Base-by-base conservation (phyloP, 2,329 filamentous ascomycete genomes). In the Akanthomyces lecanii region DNA sequence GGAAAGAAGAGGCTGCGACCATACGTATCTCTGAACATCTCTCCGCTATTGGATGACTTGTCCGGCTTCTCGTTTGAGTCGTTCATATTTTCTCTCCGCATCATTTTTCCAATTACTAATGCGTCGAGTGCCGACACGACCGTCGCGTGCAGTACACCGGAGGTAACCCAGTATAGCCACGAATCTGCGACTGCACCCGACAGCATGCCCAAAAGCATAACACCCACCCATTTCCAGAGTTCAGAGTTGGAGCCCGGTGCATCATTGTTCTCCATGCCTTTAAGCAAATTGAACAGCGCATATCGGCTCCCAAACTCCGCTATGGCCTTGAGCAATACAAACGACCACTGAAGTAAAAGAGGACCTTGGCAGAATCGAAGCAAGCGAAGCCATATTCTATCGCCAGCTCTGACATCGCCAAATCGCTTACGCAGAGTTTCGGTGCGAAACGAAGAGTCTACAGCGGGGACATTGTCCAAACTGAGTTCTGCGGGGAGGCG, bases 21-120 rank as follows among this genome's bases (percentile, higher is more conserved):
- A 25, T 53, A 61, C 59, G 36, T 53, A 30, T 61, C 48, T 16
- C 54, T 54, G 3, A 47, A 54, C 30, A 54, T 28, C 5, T 44
- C n/a, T 14, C 54, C 47, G 14, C 47, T 25, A 38, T 10, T 21
- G 16, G 42, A 44, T 11, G 42, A 5, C 14, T 36, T 52, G 14
- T 40, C 25, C 1, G 25, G 2, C 28, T 18, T 16, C 16, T 11
- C 30, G 1, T 38, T 38, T 38, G 33, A 38, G 33, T 11, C 10
- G 33, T 53, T 53, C 2, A 10, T 12, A n/a, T 51, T 18, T 48
- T 52, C 16, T 53, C 23, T 51, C 1, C 63, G 58, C 36, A 51
- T 64, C 12, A 48, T 23, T 30, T 64, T 64, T 23, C 61, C 62
- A 8, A 61, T 45, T 5, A 64, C 44, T 5, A 64, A 6, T 12